Base-by-base conservation (phyloP, 2,329 filamentous ascomycete genomes). In the Diaporthe caulivora region DNA sequence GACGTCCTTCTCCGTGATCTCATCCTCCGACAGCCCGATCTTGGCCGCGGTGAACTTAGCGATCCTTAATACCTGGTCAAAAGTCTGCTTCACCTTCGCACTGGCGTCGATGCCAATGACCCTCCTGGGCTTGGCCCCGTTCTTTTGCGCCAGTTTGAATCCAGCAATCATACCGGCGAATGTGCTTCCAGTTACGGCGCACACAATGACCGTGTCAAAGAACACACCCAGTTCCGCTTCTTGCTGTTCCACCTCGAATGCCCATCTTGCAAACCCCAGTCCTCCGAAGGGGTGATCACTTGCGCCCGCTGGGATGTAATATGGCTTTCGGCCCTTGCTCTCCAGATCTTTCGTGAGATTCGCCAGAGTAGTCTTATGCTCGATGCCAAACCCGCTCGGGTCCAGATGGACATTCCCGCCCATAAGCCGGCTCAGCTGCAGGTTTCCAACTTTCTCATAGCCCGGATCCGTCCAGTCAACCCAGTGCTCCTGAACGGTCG, bases 91-190 rank as follows among this genome's bases (percentile, higher is more conserved):
- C 5, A 87, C 86, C 73, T 87, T 92, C 15, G 89, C 90, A 57
- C 86, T 89, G 0, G 89, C 91, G 81, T 94, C 92, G 73, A 94
- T 91, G 10, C 92, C 92, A 65, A 94, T 87, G 7, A 94, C 83
- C 78, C 85, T 89, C 31, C 90, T 83, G 75, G 84, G 84, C 47
- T 79, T 83, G 58, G 84, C 81, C 71, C 86, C 83, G 77, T 83
- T 82, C 78, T 81, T 85, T 81, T 92, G 85, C 2, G 88, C 83
- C 31, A 93, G 84, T 83, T 93, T 93, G 81, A 94, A 93, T 0
- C 93, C 93, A 0, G 92, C 92, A 11, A 94, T 86, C 86, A 94
- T 92, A 11, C 93, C 93, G 0, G 90, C 92, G 79, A 93, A 87
- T 1, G 92, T 94, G 8, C 88, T 91, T 5, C 92, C 93, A 0